A percentile compares a stretch with the other conserved stretches of the same genome.
Conservation (phyloP, 2,329 filamentous ascomycete genomes). For the Curvularia lunata region DNA sequence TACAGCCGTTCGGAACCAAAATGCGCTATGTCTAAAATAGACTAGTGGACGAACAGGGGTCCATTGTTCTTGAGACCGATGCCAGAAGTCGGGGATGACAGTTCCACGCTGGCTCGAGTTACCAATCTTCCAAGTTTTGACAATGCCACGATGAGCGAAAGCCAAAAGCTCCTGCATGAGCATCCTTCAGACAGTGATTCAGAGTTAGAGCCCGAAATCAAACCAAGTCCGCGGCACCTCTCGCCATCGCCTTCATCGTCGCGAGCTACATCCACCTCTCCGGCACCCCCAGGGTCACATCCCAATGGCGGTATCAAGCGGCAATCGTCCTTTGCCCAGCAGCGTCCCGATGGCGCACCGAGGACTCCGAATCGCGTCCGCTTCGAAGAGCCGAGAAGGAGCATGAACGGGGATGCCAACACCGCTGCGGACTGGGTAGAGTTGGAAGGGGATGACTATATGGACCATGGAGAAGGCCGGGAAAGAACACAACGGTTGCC, state of each 20-base stretch:
- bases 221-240: conserved; percentile 26
- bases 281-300: conserved; percentile 32
- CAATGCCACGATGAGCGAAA: conserved; percentile 51
- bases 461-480: conserved; percentile 50
- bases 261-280: conserved; percentile 39
- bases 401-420: conserved; percentile 42
- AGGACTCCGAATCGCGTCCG: conserved; percentile 75
- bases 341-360: conserved; percentile 59
- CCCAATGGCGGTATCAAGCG: conserved; percentile 41
- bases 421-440: conserved; percentile 53
- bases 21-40: background rate
- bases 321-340: conserved; percentile 56
- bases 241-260: conserved; percentile 40
- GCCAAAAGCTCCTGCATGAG: conserved; percentile 48
- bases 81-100: conserved; percentile 13
- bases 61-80: conserved; percentile 13
- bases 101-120: conserved; percentile 3
- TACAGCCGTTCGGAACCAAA: background rate
- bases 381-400: conserved; percentile 62
- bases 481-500: conserved; percentile 64
- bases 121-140: conserved; percentile 18
- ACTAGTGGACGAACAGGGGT: conserved; percentile 22
- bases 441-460: conserved; percentile 67
- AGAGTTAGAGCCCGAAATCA: conserved; percentile 29
- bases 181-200: conserved; percentile 41